Conservation (phyloP, 2,329 filamentous ascomycete genomes). For the Westerdykella sp. region DNA sequence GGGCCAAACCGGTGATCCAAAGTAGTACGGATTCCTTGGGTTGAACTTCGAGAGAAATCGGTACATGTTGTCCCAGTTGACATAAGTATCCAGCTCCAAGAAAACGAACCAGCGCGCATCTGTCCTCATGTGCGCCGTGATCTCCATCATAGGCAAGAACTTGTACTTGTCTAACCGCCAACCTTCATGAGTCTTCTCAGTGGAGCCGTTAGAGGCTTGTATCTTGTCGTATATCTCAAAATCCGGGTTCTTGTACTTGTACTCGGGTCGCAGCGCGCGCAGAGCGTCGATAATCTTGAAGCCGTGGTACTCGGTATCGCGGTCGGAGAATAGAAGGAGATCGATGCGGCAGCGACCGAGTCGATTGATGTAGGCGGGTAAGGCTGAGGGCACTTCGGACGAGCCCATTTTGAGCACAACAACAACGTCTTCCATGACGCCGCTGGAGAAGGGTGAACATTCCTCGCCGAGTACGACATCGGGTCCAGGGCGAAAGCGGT, state of each 20-base stretch:
- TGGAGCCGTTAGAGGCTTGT: slow-evolving; percentile 35
- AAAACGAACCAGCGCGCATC: slow-evolving; percentile 34
- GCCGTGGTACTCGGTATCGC: slow-evolving; percentile 47
- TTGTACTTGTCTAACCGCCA: slow-evolving; percentile 56
- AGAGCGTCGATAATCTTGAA: slow-evolving; percentile 45
- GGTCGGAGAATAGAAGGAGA: slow-evolving; percentile 54
- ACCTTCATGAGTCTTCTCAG: slow-evolving; percentile 45
- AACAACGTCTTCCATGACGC: slow-evolving; percentile 43
- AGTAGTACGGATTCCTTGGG: slow-evolving; percentile 33
- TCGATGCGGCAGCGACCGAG: slow-evolving; percentile 52
- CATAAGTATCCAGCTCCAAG: slow-evolving; percentile 34
- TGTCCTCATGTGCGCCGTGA: slow-evolving; percentile 37
- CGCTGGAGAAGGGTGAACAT: slow-evolving; percentile 28
- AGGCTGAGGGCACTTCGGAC: slow-evolving; percentile 50
- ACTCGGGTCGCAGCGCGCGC: slow-evolving; percentile 38
- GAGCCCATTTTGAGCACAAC: slow-evolving; percentile 54
- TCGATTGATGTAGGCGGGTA: slow-evolving; percentile 52
- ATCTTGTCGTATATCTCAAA: slow-evolving; percentile 47
- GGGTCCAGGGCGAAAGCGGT: slow-evolving; percentile 11
- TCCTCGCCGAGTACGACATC: slow-evolving; percentile 24
- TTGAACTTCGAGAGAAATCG: slow-evolving; percentile 37
- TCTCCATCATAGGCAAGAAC: slow-evolving; percentile 51
- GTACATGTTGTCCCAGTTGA: slow-evolving; percentile 37
- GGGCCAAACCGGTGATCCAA: slow-evolving; percentile 36
- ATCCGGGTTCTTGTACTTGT: slow-evolving; percentile 42